Evolutionary conservation across 768 basidiomycete genomes (phyloP).

Genomic region (Coprinopsis marcescibilis): DNA sequence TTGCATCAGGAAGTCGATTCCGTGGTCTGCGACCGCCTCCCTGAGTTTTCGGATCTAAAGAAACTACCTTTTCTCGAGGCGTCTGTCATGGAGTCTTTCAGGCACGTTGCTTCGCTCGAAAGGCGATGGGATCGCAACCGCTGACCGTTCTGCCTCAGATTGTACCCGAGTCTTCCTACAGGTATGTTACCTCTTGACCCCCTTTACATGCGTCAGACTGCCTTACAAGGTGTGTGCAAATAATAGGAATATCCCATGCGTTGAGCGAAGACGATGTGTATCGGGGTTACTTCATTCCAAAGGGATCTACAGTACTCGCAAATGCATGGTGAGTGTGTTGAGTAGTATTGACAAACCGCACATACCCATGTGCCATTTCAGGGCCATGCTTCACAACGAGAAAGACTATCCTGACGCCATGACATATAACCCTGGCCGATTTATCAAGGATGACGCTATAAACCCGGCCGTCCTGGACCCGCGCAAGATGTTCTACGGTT

Average conservation of each 20-base stretch:
- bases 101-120: background rate
- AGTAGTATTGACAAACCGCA: too few species aligned
- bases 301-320: constrained; percentile 29
- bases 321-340: constrained; percentile 37
- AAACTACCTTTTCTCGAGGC: background rate
- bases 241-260: constrained; percentile 27
- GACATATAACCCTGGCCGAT: too few species aligned
- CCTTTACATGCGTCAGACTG: background rate
- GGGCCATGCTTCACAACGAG: too few species aligned
- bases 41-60: background rate
- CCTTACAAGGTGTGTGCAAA: background rate
- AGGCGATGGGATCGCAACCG: background rate
- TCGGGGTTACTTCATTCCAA: constrained; percentile 40
- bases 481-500: too few species aligned
- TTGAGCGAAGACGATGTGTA: constrained; percentile 37
- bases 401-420: too few species aligned
- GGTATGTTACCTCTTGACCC: background rate
- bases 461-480: too few species aligned
- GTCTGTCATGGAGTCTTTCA: background rate
- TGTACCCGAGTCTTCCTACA: background rate
- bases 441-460: too few species aligned
- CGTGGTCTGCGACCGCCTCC: background rate
- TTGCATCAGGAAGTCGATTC: background rate
- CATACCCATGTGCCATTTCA: too few species aligned
- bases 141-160: background rate